These are phyloP conservation scores for Saturnispora zaruensis DNA, from an alignment of 805 yeast genomes.

Conservation along the genomic window DNA sequence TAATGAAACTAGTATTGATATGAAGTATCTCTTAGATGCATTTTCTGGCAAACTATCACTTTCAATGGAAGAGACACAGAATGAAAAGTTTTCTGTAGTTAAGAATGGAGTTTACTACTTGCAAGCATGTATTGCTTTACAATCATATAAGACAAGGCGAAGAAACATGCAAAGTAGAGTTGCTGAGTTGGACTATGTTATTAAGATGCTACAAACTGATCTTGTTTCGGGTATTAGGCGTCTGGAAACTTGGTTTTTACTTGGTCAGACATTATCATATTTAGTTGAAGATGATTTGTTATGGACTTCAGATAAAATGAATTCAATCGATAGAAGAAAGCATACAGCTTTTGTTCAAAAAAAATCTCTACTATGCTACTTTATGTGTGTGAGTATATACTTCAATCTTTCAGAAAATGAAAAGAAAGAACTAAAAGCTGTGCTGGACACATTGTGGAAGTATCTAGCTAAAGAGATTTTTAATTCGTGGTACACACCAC, in stretches of 20 bases:
- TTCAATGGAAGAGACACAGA: conserved; percentile 22
- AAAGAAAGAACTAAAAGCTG: conserved; percentile 24
- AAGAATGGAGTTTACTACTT: conserved; percentile 56
- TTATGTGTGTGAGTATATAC: conserved; percentile 55
- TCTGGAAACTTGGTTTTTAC: conserved; percentile 76
- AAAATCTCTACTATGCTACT: conserved; percentile 60
- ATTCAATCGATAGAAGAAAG: conserved; percentile 49
- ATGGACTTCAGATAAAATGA: conserved; percentile 85
- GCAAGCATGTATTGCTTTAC: conserved; percentile 59
- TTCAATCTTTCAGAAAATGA: conserved; percentile 17
- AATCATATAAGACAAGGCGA: conserved; percentile 63
- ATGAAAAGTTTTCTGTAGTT: conserved; percentile 31
- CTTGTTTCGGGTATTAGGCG: conserved; percentile 56
- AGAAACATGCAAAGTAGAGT: conserved; percentile 73
- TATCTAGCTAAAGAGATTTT: conserved; percentile 51
- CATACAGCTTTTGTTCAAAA: conserved; percentile 58
- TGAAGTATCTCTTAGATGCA: conserved; percentile 38
- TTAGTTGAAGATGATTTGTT: conserved; percentile 82
- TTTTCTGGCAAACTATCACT: conserved; percentile 41
- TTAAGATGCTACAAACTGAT: conserved; percentile 57
- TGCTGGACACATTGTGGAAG: conserved; percentile 40
- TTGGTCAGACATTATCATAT: conserved; percentile 72
- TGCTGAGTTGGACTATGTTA: conserved; percentile 71
- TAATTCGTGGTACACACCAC: conserved; percentile 51
- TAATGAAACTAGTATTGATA: conserved; percentile 35